Base-by-base conservation (phyloP, 2,329 filamentous ascomycete species). In the Phialemonium atrogriseum region DNA sequence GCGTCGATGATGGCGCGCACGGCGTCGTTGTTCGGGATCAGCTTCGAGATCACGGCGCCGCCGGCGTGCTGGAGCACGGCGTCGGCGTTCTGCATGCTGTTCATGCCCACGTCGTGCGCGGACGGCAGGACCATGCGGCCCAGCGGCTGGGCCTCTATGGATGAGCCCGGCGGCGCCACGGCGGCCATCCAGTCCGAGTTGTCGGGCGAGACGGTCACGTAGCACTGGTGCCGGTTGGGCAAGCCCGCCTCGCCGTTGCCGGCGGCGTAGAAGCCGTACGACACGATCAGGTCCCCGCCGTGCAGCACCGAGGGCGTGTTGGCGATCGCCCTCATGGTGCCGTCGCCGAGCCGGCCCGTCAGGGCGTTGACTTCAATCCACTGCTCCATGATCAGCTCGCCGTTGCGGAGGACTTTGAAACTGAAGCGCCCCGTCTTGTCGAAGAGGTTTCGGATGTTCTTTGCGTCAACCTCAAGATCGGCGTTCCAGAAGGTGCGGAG, bases 61-160 rank as follows among this genome's bases (percentile, higher is more conserved):
- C 53, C 51, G 6, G 56, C 50, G 15, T 59, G 54, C 10, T 50
- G 41, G 7, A 70, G 51, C 1, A 70, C 48, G 0, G 52, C 50
- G 16, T 55, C 42, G 15, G 54, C 51, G 29, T 49, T 63, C 7
- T 57, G 43, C 63, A 69, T 63, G 45, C 52, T 65, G 47, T 70
- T 70, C 66, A 70, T 70, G 16, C 66, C 66, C 10, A 62, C 57
- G 38, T 70, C 66, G 44, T 70, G 66, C 0, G 59, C 51, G 2
- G 58, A 52, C 1, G 66, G 61, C 2, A 70, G 53, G 2, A 68
- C 62, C 33, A 68, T 51, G 8, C 49, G 52, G 8, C 48, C 41
- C 43, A 69, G 67, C 0, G 58, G 57, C 17, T 56, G 54, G 12
- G 54, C 47, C 13, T 60, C 58, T 7, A 53, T 50, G 1, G 51